Evolutionary conservation across 768 basidiomycete genomes (phyloP).

Genomic region (Obba rivulosa): DNA sequence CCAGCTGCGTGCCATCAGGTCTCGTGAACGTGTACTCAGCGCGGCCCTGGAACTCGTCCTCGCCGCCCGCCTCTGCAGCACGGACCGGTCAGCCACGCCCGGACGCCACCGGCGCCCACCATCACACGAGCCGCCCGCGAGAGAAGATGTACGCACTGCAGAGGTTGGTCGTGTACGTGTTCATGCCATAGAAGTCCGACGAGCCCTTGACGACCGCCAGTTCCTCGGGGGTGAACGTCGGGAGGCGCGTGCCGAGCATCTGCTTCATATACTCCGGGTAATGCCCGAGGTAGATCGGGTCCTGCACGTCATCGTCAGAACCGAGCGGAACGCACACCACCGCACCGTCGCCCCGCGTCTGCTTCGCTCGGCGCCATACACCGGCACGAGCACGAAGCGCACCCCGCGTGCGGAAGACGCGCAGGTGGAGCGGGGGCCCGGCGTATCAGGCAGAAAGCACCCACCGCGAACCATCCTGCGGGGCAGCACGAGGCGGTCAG

Average conservation of each 20-base stretch:
- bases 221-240: slow-evolving; percentile 55
- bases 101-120: no score
- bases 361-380: no score
- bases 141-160: slow-evolving; percentile 21
- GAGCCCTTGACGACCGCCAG: slow-evolving; percentile 56
- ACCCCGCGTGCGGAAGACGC: not conserved
- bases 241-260: slow-evolving; percentile 54
- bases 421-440: not conserved
- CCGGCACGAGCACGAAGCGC: no score
- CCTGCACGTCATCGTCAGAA: slow-evolving; percentile 30
- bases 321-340: not conserved
- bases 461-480: slow-evolving; percentile 54
- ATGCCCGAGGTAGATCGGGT: slow-evolving; percentile 69
- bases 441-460: not conserved
- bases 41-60: slow-evolving; percentile 64
- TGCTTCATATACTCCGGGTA: slow-evolving; percentile 63
- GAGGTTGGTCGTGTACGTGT: slow-evolving; percentile 69
- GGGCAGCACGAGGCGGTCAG: slow-evolving; percentile 9
- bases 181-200: slow-evolving; percentile 73
- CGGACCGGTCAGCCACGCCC: not conserved
- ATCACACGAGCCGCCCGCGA: not conserved
- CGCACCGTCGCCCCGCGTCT: not conserved
- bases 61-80: slow-evolving; percentile 51
- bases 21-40: slow-evolving; percentile 65
- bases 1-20: slow-evolving; percentile 62